Conservation (phyloP, 2,329 filamentous ascomycete genomes). For the Microcyclospora tardicrescens region DNA sequence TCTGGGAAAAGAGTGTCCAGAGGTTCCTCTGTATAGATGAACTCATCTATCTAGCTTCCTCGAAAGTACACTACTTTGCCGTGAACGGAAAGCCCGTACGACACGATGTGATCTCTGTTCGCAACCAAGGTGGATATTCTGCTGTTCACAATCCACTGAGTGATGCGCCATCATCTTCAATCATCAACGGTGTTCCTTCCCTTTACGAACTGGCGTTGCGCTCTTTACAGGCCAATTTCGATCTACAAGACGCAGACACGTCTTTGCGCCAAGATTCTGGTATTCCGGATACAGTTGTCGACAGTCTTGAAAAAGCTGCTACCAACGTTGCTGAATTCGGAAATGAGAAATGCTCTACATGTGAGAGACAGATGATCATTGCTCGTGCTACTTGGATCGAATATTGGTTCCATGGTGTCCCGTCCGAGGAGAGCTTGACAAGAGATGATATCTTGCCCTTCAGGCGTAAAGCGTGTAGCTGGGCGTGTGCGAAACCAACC, state of each 20-base stretch:
- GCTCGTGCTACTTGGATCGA: constrained; percentile 25
- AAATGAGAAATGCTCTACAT: constrained; percentile 22
- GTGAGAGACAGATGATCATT: constrained; percentile 18
- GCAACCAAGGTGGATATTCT: neutral
- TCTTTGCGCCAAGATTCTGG: constrained; percentile 6
- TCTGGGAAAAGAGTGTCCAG: constrained; percentile 9
- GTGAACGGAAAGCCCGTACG: constrained; percentile 17
- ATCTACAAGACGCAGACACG: constrained; percentile 14
- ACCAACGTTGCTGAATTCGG: constrained; percentile 9
- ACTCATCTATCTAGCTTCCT: constrained; percentile 20
- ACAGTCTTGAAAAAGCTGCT: constrained; percentile 5
- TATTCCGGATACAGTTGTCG: neutral
- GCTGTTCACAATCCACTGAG: constrained; percentile 3
- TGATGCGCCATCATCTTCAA: neutral
- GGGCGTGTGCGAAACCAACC: constrained; percentile 19
- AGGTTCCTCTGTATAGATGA: constrained; percentile 9
- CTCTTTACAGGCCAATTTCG: constrained; percentile 12
- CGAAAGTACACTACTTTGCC: constrained; percentile 14
- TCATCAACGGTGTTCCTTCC: constrained; percentile 16
- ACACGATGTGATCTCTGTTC: neutral
- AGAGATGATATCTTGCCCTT: constrained; percentile 22
- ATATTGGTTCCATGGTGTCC: constrained; percentile 20
- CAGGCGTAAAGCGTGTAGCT: constrained; percentile 19
- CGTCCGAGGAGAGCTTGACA: constrained; percentile 13
- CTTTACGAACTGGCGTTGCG: constrained; percentile 24